phyloP scores from a whole-genome alignment of 2,329 filamentous ascomycete genomes.

The Ophiostoma quercus region DNA sequence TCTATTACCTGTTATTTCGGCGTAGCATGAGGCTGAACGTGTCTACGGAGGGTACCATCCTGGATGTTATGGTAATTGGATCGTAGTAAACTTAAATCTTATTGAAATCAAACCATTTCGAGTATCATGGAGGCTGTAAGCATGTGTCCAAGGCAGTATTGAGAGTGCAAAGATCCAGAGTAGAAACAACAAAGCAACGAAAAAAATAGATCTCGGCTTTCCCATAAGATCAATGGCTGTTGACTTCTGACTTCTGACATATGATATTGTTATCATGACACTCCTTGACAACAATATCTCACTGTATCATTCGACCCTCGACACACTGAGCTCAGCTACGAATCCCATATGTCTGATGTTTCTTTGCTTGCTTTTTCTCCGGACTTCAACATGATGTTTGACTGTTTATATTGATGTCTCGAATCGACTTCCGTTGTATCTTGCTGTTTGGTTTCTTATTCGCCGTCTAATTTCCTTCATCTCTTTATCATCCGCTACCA shows the following conservation, averaged over 20 bases:
- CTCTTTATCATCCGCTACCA: not conserved
- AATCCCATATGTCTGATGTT: not conserved
- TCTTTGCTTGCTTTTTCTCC: not conserved
- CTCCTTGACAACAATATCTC: no score
- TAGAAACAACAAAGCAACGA: no score
- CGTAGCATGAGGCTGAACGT: not conserved
- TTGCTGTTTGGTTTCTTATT: not conserved
- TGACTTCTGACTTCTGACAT: no score
- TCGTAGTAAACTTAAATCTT: not conserved
- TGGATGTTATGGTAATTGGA: not conserved
- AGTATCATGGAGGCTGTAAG: no score
- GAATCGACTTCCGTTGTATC: not conserved
- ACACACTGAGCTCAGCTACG: not conserved
- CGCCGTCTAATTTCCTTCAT: not conserved
- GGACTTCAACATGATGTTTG: not conserved
- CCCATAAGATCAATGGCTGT: no score
- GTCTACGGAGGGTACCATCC: not conserved
- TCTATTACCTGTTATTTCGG: not conserved
- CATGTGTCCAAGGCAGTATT: no score
- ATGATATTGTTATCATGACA: no score
- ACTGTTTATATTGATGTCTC: not conserved
- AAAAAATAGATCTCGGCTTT: no score
- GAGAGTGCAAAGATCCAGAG: no score
- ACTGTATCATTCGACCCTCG: not conserved
- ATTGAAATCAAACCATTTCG: no score